phyloP scores from a whole-genome alignment of 257 asterid genomes.

The Gynochthodes officinalis region DNA sequence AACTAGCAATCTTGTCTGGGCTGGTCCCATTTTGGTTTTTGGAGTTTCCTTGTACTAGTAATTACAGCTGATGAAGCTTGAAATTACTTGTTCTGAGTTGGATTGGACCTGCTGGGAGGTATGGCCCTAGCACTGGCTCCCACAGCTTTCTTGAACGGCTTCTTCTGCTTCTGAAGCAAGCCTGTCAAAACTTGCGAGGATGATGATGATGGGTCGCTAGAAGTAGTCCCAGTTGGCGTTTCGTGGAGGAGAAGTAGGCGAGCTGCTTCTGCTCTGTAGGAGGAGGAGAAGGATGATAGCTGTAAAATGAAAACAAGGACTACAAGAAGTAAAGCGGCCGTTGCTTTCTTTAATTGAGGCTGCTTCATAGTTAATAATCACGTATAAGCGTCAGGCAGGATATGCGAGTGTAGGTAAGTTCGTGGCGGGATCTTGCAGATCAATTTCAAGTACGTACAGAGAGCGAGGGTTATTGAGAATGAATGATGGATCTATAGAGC shows the following conservation, averaged over 20 bases:
- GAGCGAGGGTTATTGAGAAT: neutral
- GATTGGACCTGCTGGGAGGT: conserved; percentile 35
- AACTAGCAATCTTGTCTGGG: neutral
- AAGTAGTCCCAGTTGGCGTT: neutral
- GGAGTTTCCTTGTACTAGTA: too few relatives aligned
- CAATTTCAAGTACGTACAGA: too few relatives aligned
- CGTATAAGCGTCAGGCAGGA: too few relatives aligned
- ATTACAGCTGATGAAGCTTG: too few relatives aligned
- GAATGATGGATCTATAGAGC: neutral
- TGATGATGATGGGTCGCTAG: neutral
- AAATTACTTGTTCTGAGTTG: conserved; percentile 38
- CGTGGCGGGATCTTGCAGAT: too few relatives aligned
- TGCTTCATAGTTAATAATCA: conserved; percentile 12
- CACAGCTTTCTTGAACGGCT: conserved; percentile 24
- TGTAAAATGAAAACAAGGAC: conserved; percentile 6
- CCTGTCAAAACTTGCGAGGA: conserved; percentile 13
- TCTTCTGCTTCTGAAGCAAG: conserved; percentile 15
- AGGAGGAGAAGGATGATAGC: conserved; percentile 5
- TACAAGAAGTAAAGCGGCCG: conserved; percentile 10
- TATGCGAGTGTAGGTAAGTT: too few relatives aligned
- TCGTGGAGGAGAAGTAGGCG: conserved; percentile 5
- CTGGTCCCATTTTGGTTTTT: neutral
- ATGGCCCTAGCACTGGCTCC: conserved; percentile 21
- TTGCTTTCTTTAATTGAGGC: neutral
- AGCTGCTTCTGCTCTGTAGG: conserved; percentile 12